A percentile compares a stretch with the other conserved stretches of the same genome.
phyloP scores from a whole-genome alignment of 2,329 filamentous ascomycete species.

The Cladosporium phlei region DNA sequence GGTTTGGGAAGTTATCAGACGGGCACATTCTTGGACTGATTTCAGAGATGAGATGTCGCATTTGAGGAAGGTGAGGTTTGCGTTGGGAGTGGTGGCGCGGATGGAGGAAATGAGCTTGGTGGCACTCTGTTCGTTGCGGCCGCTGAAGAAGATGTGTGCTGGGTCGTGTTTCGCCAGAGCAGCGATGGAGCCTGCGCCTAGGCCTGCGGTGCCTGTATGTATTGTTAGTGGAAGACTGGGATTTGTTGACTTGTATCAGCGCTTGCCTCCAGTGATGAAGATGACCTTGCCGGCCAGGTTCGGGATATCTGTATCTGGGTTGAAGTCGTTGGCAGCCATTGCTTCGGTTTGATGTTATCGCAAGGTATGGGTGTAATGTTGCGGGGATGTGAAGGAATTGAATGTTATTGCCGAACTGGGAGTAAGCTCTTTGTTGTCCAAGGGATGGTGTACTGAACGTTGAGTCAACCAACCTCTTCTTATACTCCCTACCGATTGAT shows the following conservation, averaged over 20 bases:
- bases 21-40: constrained; percentile 22
- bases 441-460: too few relatives aligned
- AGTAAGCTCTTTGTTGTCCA: too few relatives aligned
- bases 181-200: constrained; percentile 37
- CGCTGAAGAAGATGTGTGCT: constrained; percentile 51
- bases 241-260: too few relatives aligned
- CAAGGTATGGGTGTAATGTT: neutral
- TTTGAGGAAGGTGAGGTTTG: constrained; percentile 37
- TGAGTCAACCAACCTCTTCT: too few relatives aligned
- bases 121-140: constrained; percentile 41
- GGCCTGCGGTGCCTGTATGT: constrained; percentile 20
- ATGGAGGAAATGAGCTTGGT: constrained; percentile 42
- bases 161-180: constrained; percentile 49
- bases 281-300: constrained; percentile 31
- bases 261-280: constrained; percentile 8
- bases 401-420: neutral
- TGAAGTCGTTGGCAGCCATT: constrained; percentile 20
- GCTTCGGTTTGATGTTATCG: neutral
- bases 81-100: constrained; percentile 26
- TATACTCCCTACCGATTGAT: too few relatives aligned
- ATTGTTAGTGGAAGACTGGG: neutral
- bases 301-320: constrained; percentile 31
- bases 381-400: neutral
- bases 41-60: constrained; percentile 26
- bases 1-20: constrained; percentile 17